Evolutionary conservation across 2,329 filamentous ascomycete species (phyloP).

Genomic region (Annulohypoxylon truncatum): DNA sequence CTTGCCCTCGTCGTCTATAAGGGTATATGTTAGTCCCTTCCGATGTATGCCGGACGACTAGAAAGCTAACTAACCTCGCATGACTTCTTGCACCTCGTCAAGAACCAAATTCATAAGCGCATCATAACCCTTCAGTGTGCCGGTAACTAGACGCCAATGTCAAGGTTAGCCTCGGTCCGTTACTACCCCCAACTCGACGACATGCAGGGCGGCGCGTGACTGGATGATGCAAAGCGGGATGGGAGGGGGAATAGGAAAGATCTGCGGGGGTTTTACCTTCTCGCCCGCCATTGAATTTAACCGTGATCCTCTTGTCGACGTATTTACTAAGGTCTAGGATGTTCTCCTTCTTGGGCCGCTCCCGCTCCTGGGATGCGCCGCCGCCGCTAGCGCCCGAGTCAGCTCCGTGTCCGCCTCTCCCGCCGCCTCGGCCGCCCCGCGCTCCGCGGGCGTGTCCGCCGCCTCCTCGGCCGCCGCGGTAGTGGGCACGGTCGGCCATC

Average conservation of each 20-base stretch:
- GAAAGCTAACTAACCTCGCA: constrained; percentile 73
- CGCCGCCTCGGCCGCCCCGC: constrained; percentile 54
- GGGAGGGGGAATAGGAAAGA: neutral
- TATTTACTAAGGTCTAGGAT: constrained; percentile 96
- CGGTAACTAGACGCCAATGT: constrained; percentile 70
- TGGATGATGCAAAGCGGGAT: neutral
- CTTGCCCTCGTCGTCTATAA: constrained; percentile 89
- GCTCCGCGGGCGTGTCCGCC: constrained; percentile 54
- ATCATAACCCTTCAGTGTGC: constrained; percentile 93
- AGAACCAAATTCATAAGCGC: constrained; percentile 98
- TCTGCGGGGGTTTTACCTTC: constrained; percentile 75
- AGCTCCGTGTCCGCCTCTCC: constrained; percentile 59
- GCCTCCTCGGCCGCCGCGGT: constrained; percentile 61
- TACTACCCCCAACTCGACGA: neutral
- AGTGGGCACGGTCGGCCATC: constrained; percentile 64
- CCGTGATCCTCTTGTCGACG: constrained; percentile 93
- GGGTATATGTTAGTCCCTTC: constrained; percentile 3
- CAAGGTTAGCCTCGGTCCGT: neutral
- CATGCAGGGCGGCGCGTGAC: neutral
- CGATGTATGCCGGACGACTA: neutral
- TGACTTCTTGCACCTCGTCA: constrained; percentile 90
- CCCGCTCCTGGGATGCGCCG: constrained; percentile 64
- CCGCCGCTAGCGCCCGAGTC: constrained; percentile 56
- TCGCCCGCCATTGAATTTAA: constrained; percentile 96
- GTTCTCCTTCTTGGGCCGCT: constrained; percentile 97